Conservation (phyloP, 2,329 filamentous ascomycete genomes). For the Colletotrichum sp. region DNA sequence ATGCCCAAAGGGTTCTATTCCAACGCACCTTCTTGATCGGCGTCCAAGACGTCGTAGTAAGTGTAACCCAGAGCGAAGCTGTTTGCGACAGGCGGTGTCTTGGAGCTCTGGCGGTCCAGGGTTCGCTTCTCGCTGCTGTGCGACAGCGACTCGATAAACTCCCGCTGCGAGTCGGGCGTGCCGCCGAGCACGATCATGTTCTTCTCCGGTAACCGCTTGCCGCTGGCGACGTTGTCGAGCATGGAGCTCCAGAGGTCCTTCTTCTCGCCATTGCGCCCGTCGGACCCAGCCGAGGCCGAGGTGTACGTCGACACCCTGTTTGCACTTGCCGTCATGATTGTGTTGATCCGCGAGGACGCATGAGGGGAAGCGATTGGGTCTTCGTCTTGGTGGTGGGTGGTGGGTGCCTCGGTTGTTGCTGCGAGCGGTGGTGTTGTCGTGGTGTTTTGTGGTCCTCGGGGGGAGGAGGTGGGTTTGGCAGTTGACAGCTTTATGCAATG, state of each 20-base stretch:
- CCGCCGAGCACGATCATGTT: conserved; percentile 86
- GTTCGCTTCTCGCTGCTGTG: conserved; percentile 58
- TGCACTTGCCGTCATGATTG: conserved; percentile 54
- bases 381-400: background rate
- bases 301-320: conserved; percentile 67
- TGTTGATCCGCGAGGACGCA: conserved; percentile 3
- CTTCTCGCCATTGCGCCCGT: conserved; percentile 70
- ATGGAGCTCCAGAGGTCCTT: conserved; percentile 95
- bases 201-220: conserved; percentile 89
- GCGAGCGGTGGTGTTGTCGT: background rate
- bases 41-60: conserved; percentile 92
- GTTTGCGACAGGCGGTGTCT: conserved; percentile 83
- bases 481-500: conserved; percentile 13
- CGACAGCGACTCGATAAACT: conserved; percentile 75
- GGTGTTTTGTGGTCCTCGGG: background rate
- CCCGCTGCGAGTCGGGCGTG: conserved; percentile 80
- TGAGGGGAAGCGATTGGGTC: background rate
- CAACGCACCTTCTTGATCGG: conserved; percentile 84
- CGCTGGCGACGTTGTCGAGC: conserved; percentile 88
- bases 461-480: background rate
- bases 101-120: conserved; percentile 60
- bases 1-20: no score
- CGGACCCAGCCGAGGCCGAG: conserved; percentile 56
- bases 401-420: background rate
- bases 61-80: conserved; percentile 93